phyloP scores from a whole-genome alignment of 257 asterid species.

The Solanum lycopersicoides region DNA sequence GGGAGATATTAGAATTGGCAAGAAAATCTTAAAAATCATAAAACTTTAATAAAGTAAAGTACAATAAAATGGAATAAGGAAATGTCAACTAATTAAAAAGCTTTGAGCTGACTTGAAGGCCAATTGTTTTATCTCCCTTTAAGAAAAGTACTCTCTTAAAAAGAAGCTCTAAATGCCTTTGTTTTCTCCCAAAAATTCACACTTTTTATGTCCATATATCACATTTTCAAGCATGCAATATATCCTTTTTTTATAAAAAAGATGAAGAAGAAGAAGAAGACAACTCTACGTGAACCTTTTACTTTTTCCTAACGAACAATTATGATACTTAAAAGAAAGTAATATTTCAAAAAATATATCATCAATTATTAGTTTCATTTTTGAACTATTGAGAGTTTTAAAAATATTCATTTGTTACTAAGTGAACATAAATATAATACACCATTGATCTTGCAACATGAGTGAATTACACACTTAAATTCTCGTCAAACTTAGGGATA shows the following conservation, averaged over 20 bases:
- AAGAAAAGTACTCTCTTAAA: not conserved
- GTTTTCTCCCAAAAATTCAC: not conserved
- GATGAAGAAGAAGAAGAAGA: not conserved
- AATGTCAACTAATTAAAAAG: not conserved
- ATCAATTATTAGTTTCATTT: too few relatives aligned
- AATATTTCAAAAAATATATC: too few relatives aligned
- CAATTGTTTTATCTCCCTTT: not conserved
- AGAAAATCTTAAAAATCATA: not conserved
- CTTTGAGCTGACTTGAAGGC: not conserved
- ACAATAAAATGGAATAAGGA: not conserved
- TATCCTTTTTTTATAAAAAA: not conserved
- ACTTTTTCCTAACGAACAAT: not conserved
- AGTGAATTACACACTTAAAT: too few relatives aligned
- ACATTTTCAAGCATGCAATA: not conserved
- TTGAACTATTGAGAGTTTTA: accelerated
- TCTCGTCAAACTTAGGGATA: too few relatives aligned
- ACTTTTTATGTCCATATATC: not conserved
- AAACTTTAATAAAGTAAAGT: not conserved
- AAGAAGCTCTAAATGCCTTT: not conserved
- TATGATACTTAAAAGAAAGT: not conserved
- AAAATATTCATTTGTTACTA: too few relatives aligned
- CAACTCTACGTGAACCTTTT: not conserved
- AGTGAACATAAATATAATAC: too few relatives aligned
- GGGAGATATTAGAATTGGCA: not conserved
- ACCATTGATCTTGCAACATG: too few relatives aligned